Evolutionary conservation across 129 eudicot species (phyloP).

Genomic region (Arctium minus): DNA sequence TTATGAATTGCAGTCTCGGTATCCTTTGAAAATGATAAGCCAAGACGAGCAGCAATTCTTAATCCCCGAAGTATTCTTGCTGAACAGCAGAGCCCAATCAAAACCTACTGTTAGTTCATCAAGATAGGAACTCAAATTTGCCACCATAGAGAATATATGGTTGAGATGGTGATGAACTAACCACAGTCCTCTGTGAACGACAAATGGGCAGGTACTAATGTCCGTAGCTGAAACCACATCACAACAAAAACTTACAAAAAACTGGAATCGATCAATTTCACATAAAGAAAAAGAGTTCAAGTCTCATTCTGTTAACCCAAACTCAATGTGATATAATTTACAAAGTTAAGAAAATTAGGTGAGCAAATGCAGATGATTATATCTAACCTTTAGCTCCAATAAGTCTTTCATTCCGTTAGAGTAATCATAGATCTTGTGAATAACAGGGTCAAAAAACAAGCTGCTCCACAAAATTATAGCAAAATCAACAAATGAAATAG

Average conservation of each 20-base stretch:
- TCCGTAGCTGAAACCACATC: constrained; percentile 59
- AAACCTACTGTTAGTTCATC: constrained; percentile 7
- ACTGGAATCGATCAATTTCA: neutral
- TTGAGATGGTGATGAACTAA: constrained; percentile 33
- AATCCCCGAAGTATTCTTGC: constrained; percentile 94
- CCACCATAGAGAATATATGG: neutral
- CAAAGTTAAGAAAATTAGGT: neutral
- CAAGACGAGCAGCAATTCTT: constrained; percentile 96
- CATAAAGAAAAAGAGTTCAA: neutral
- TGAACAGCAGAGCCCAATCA: constrained; percentile 30
- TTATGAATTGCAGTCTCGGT: constrained; percentile 60
- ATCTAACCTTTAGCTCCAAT: constrained; percentile 61
- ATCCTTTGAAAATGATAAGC: constrained; percentile 74
- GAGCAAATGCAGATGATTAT: neutral
- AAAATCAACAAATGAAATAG: neutral
- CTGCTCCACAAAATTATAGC: constrained; percentile 49
- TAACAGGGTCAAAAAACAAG: constrained; percentile 84
- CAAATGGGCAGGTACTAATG: constrained; percentile 71
- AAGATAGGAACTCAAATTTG: constrained; percentile 1
- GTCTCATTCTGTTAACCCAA: neutral
- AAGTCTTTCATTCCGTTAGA: constrained; percentile 65
- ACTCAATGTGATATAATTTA: neutral
- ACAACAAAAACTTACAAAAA: constrained; percentile 15
- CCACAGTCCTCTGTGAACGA: constrained; percentile 90
- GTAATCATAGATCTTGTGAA: constrained; percentile 63